A percentile compares a stretch with the other conserved stretches of the same genome.
phyloP scores from a whole-genome alignment of 768 basidiomycete species.

The Trametes cingulata region DNA sequence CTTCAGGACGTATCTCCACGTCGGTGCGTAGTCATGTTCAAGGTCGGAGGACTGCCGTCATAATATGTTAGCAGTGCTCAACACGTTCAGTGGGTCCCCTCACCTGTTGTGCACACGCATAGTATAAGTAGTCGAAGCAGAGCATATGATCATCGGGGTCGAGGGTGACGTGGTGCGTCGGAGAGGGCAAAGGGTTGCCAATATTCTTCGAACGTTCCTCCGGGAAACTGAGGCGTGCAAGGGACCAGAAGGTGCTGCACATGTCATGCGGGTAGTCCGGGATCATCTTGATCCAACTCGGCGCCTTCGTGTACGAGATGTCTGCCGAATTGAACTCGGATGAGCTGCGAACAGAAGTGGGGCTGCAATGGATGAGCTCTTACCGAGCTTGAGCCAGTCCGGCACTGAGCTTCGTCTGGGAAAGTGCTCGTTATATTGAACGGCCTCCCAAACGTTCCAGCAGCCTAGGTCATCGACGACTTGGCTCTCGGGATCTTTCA shows the following conservation, averaged over 20 bases:
- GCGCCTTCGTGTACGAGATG: slow-evolving; percentile 39
- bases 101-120: slow-evolving; percentile 35
- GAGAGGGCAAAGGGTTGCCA: slow-evolving; percentile 29
- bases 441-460: slow-evolving; percentile 45
- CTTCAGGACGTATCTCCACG: slow-evolving; percentile 37
- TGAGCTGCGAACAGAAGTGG: background rate
- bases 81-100: slow-evolving; percentile 12
- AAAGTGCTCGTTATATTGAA: slow-evolving; percentile 29
- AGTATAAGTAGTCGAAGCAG: slow-evolving; percentile 46
- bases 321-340: slow-evolving; percentile 28
- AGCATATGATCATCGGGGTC: slow-evolving; percentile 41
- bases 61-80: background rate
- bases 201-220: slow-evolving; percentile 32
- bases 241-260: slow-evolving; percentile 34
- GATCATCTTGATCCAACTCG: slow-evolving; percentile 34
- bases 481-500: slow-evolving; percentile 37
- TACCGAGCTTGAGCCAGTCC: slow-evolving; percentile 33
- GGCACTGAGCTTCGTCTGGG: slow-evolving; percentile 32
- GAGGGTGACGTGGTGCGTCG: slow-evolving; percentile 26
- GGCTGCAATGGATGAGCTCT: background rate
- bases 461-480: slow-evolving; percentile 42
- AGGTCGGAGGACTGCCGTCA: slow-evolving; percentile 32
- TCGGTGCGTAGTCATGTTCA: slow-evolving; percentile 34
- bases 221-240: slow-evolving; percentile 37
- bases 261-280: slow-evolving; percentile 35